Conservation (phyloP, 441 rosid species). For the Kokia cookei region DNA sequence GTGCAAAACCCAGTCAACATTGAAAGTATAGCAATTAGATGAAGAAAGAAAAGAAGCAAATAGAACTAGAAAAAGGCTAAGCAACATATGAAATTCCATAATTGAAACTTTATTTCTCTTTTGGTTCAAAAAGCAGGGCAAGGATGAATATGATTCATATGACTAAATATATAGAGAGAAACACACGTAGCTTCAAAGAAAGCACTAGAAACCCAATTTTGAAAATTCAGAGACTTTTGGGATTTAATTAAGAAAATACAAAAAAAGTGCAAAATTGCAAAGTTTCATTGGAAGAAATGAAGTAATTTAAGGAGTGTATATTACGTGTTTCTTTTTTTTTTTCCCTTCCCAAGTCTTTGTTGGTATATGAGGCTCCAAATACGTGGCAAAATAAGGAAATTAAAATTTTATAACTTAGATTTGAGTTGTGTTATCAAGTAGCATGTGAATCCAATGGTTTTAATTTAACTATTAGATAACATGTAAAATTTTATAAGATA, state of each 20-base stretch:
- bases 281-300: neutral
- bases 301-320: neutral
- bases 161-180: neutral
- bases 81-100: slow-evolving; percentile 16
- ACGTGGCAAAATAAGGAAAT: neutral
- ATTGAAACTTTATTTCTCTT: neutral
- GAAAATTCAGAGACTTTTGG: neutral
- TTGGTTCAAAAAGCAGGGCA: neutral
- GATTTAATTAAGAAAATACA: neutral
- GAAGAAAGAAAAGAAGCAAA: slow-evolving; percentile 10
- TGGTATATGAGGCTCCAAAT: neutral
- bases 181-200: neutral
- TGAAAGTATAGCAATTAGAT: slow-evolving; percentile 13
- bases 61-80: slow-evolving; percentile 3
- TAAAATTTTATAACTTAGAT: no score
- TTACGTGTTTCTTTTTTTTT: neutral
- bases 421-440: no score
- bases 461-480: no score
- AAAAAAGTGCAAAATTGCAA: neutral
- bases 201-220: neutral
- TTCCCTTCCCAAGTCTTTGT: neutral
- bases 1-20: slow-evolving; percentile 61
- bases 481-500: no score
- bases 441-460: no score
- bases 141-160: neutral